Evolutionary conservation across 2,329 filamentous ascomycete species (phyloP).

Genomic region (Cladophialophora exuberans): DNA sequence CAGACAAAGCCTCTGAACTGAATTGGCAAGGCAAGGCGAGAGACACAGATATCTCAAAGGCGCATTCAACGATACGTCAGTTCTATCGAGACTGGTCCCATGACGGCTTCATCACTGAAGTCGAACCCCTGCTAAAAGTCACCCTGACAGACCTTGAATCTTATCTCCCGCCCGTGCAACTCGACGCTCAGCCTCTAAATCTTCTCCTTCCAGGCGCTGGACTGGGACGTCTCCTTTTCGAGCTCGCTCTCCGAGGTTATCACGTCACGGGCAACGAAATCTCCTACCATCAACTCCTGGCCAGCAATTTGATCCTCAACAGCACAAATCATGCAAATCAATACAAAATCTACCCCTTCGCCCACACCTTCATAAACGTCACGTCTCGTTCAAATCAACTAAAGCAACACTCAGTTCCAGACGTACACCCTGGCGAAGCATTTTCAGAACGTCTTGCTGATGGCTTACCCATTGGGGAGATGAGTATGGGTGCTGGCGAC

Average conservation of each 20-base stretch:
- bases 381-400: constrained; percentile 73
- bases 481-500: constrained; percentile 93
- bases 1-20: constrained; percentile 47
- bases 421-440: constrained; percentile 70
- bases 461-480: constrained; percentile 59
- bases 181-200: constrained; percentile 51
- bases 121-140: constrained; percentile 75
- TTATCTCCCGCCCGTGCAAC: constrained; percentile 41
- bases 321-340: constrained; percentile 60
- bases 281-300: constrained; percentile 93
- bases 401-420: constrained; percentile 72
- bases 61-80: constrained; percentile 86
- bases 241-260: constrained; percentile 75
- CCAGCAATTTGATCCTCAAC: constrained; percentile 65
- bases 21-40: constrained; percentile 74
- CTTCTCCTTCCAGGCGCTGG: constrained; percentile 90
- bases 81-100: constrained; percentile 94
- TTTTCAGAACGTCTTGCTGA: constrained; percentile 46
- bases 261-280: constrained; percentile 89
- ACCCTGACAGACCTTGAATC: constrained; percentile 67
- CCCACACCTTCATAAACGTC: constrained; percentile 87
- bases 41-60: constrained; percentile 80
- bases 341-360: constrained; percentile 82
- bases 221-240: constrained; percentile 84
- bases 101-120: constrained; percentile 70